Conservation (phyloP, 106 monocot species). For the Apostasia ramifera region DNA sequence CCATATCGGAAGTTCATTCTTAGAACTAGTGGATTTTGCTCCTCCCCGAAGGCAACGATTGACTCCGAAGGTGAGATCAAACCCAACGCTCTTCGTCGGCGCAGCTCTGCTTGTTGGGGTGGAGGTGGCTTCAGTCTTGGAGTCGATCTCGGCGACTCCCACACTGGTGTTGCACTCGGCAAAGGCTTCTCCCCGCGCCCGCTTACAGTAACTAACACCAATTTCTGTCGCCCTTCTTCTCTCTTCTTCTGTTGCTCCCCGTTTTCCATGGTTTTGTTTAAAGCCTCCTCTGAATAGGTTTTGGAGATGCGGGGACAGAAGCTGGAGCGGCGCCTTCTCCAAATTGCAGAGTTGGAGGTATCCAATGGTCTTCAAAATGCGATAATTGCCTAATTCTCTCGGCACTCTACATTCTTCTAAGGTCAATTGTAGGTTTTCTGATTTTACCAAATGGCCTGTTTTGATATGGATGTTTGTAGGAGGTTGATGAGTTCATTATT, state of each 20-base stretch:
- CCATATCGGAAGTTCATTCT: neutral
- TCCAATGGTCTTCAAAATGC: neutral
- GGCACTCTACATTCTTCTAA: neutral
- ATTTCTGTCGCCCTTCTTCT: no score
- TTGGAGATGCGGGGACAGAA: constrained; percentile 67
- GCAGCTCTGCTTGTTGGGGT: constrained; percentile 27
- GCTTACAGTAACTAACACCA: constrained; percentile 32
- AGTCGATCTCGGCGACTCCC: constrained; percentile 64
- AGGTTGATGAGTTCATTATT: constrained; percentile 80
- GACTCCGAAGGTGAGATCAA: constrained; percentile 5
- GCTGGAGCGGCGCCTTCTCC: constrained; percentile 64
- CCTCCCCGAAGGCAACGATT: neutral
- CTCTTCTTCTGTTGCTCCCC: neutral
- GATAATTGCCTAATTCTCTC: neutral
- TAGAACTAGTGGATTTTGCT: neutral
- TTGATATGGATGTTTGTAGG: constrained; percentile 22
- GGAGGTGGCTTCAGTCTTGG: constrained; percentile 78
- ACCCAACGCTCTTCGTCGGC: constrained; percentile 59
- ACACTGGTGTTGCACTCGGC: constrained; percentile 84
- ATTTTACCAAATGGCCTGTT: neutral
- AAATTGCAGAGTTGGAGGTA: constrained; percentile 67
- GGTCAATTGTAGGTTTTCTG: neutral
- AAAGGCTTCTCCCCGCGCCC: constrained; percentile 66
- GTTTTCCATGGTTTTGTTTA: neutral
- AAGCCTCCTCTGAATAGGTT: constrained; percentile 26